Evolutionary conservation across 2,329 filamentous ascomycete genomes (phyloP).

Genomic region (Dryadomyces quercus-mongolicae): DNA sequence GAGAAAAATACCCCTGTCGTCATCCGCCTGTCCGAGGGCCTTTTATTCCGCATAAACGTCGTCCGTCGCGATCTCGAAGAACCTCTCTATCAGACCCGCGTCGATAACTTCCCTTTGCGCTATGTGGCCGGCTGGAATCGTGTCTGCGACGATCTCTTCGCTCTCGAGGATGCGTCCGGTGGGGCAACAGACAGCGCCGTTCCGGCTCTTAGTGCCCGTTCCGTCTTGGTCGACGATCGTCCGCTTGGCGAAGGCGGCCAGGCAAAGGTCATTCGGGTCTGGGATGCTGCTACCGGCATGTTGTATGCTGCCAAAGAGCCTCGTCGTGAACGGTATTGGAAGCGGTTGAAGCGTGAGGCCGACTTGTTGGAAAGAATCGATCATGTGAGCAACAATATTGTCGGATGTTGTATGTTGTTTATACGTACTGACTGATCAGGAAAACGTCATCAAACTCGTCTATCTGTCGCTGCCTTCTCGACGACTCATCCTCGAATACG

Average conservation of each 20-base stretch:
- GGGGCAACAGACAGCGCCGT: not conserved
- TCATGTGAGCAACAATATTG: not conserved
- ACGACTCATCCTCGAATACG: slow-evolving; percentile 1
- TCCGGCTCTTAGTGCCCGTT: not conserved
- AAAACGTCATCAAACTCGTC: not conserved
- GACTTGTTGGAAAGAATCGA: not conserved
- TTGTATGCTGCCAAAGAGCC: not conserved
- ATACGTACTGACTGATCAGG: not conserved
- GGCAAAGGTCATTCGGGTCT: not conserved
- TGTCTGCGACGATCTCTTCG: not conserved
- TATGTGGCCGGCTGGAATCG: not conserved
- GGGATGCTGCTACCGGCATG: not conserved
- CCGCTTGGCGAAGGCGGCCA: not conserved
- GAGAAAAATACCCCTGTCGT: not conserved
- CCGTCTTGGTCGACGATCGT: not conserved
- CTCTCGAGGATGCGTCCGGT: not conserved
- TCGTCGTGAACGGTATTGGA: not conserved
- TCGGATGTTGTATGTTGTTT: not conserved
- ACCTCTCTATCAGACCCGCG: not conserved
- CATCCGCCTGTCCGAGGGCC: not conserved
- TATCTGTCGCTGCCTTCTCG: not conserved
- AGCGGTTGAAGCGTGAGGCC: not conserved
- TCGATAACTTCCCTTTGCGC: not conserved
- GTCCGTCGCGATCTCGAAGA: not conserved
- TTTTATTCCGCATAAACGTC: not conserved